Conservation (phyloP, 257 asterid species). For the Thymus mandschuricus region DNA sequence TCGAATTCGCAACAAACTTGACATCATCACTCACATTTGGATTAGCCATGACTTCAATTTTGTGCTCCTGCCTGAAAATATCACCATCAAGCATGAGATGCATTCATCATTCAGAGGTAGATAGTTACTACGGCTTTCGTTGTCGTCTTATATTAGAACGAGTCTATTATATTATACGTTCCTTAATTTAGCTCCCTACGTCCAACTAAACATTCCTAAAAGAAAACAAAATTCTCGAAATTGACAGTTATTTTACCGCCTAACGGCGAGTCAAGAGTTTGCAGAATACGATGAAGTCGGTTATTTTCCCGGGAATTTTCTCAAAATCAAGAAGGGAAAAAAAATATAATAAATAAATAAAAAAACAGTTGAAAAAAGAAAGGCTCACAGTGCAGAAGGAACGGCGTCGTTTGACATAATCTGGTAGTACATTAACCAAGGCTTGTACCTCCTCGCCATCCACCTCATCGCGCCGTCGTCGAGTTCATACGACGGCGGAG, state of each 20-base stretch:
- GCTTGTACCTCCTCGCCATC: conserved; percentile 70
- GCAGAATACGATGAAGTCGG: neutral
- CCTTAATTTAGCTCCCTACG: too few relatives aligned
- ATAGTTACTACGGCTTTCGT: neutral
- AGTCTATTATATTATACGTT: too few relatives aligned
- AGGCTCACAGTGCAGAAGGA: conserved; percentile 22
- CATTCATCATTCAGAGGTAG: conserved; percentile 23
- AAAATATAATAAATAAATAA: too few relatives aligned
- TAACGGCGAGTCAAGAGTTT: too few relatives aligned
- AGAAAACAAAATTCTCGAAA: neutral
- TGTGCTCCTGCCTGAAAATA: neutral
- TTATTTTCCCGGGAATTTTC: neutral
- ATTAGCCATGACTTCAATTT: conserved; percentile 27
- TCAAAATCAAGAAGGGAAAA: neutral
- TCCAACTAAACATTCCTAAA: neutral
- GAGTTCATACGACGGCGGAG: conserved; percentile 23
- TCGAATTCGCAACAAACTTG: neutral
- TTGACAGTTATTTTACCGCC: neutral
- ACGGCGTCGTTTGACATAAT: conserved; percentile 53
- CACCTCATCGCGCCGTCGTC: conserved; percentile 55
- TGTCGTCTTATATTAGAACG: too few relatives aligned
- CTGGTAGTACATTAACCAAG: conserved; percentile 82
- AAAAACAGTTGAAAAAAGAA: too few relatives aligned
- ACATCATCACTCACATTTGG: conserved; percentile 40
- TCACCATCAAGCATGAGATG: conserved; percentile 34